Conservation (phyloP, 2,329 filamentous ascomycete genomes). For the Colletotrichum sp. region DNA sequence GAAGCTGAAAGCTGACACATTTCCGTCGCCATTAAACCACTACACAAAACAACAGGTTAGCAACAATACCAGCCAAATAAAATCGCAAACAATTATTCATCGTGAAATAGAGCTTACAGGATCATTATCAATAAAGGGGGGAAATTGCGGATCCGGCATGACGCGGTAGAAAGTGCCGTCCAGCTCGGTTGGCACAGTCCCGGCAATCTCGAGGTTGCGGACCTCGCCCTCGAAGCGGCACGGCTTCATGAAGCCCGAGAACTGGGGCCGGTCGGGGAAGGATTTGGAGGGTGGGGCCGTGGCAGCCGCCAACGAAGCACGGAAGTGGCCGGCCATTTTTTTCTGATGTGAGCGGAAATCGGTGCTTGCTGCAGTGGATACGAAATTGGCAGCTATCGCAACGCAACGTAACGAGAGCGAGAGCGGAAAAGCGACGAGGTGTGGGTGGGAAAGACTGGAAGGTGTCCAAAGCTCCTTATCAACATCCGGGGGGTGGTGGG, state of each 20-base stretch:
- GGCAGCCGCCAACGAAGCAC: not conserved
- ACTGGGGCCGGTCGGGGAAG: constrained; percentile 14
- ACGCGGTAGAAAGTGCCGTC: constrained; percentile 34
- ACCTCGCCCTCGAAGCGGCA: constrained; percentile 21
- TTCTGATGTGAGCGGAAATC: not conserved
- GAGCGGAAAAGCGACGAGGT: not conserved
- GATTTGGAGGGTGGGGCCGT: not conserved
- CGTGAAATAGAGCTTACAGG: too few species aligned
- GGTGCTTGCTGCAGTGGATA: too few species aligned
- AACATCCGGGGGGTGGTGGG: not conserved
- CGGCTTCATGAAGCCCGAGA: constrained; percentile 18
- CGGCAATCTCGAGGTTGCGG: constrained; percentile 21
- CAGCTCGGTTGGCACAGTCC: constrained; percentile 24
- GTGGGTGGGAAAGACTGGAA: not conserved
- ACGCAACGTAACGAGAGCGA: not conserved
- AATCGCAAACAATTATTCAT: too few species aligned
- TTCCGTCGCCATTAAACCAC: constrained; percentile 44
- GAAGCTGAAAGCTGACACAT: constrained; percentile 40
- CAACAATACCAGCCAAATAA: not conserved
- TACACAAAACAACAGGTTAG: constrained; percentile 26
- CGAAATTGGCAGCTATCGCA: not conserved
- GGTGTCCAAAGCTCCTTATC: not conserved
- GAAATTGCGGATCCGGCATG: constrained; percentile 45
- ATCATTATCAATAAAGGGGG: constrained; percentile 25
- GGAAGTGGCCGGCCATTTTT: constrained; percentile 12